Evolutionary conservation across 768 basidiomycete genomes (phyloP).

Genomic region (Suillus cothurnatus): DNA sequence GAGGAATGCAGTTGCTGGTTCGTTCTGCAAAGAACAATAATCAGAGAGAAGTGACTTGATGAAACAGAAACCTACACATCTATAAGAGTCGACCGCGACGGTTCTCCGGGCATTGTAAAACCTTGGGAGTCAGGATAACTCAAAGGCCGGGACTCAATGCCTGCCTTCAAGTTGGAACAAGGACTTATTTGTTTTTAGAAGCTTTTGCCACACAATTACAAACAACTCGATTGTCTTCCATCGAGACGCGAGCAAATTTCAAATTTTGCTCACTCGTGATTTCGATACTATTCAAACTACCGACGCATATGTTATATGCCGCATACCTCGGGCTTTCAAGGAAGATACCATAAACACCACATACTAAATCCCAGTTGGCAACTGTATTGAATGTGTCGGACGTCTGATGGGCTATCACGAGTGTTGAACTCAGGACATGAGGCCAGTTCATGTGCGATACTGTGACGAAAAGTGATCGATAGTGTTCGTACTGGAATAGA

Average conservation of each 20-base stretch:
- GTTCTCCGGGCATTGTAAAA: conserved; percentile 43
- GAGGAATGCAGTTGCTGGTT: conserved; percentile 63
- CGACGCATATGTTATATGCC: too few species aligned
- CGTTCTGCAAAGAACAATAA: conserved; percentile 43
- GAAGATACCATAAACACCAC: too few species aligned
- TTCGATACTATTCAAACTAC: too few species aligned
- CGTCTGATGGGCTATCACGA: too few species aligned
- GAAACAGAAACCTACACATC: conserved; percentile 51
- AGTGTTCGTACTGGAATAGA: too few species aligned
- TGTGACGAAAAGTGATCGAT: too few species aligned
- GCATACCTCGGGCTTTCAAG: too few species aligned
- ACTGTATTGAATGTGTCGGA: too few species aligned
- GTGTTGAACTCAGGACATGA: not conserved
- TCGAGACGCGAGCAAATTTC: too few species aligned
- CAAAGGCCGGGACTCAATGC: conserved; percentile 11
- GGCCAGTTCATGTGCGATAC: not conserved
- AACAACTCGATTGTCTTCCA: not conserved
- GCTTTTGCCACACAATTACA: conserved; percentile 14
- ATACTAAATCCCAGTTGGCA: too few species aligned
- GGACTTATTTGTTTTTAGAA: conserved; percentile 23
- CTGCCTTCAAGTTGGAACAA: not conserved
- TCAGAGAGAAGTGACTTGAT: conserved; percentile 10
- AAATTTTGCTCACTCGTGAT: too few species aligned
- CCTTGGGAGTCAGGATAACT: not conserved
- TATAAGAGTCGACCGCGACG: conserved; percentile 67